Base-by-base conservation (phyloP, 1,284 basidiomycete genomes). In the Stereum hirsutum region DNA sequence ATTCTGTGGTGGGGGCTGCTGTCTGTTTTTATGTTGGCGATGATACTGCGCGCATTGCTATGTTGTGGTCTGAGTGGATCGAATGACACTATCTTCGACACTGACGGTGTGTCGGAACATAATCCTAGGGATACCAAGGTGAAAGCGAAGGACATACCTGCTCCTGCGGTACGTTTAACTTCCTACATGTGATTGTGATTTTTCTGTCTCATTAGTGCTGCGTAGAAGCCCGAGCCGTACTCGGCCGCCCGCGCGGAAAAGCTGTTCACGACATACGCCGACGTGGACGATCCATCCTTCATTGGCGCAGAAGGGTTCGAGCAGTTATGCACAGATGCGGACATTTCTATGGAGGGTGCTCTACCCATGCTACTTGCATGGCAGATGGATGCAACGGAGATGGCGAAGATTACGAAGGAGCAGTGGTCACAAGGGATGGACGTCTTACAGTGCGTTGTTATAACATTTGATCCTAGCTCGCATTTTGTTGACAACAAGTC, bases 301-400 rank as follows among this genome's bases (percentile, higher is more conserved):
- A 82, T 87, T 52, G 78, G 76, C 2, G 71, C 81, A 0, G 82
- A 77, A 49, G 82, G 82, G 1, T 74, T 87, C 48, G 76, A 79
- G 57, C 66, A 59, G 39, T 59, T 89, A 25, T 89, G 79, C 59
- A 67, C 51, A 19, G 81, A 86, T 50, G 72, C 77, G 8, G 62
- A 72, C 11, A 73, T 88, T 39, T 64, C 81, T 1, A 60, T 89
- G 56, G 86, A 87, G 21, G 81, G 84, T 25, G 66, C 78, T 7
- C 61, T 75, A 45, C 81, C 85, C 15, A 64, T 89, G 33, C 65
- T 89, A 21, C 62, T 88, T 5, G 74, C 82, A 14, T 89, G 86
- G 86, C 77, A 81, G 51, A 58, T 84, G 42, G 65, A 70, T 39
- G 70, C 80, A 6, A 66, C 69, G 47, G 82, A 87, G 53, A 78